These are phyloP conservation scores for Tylopilus balloui DNA, from an alignment of 768 basidiomycete genomes.

Conservation along the genomic window DNA sequence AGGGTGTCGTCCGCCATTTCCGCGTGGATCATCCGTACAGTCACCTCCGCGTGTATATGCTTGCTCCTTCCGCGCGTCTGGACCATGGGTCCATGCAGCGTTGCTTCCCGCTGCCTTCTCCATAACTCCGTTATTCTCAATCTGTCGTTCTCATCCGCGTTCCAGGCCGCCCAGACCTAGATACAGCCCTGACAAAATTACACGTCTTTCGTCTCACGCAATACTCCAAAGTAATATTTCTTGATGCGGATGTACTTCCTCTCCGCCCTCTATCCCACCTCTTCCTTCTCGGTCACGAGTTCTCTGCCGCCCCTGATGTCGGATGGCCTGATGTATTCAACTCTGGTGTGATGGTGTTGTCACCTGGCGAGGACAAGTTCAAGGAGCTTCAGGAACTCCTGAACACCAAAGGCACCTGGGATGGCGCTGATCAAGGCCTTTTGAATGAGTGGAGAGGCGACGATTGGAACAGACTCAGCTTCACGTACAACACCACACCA, in stretches of 20 bases:
- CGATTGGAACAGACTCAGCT: constrained; percentile 92
- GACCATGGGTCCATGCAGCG: constrained; percentile 15
- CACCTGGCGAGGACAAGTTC: constrained; percentile 82
- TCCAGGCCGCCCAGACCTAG: constrained; percentile 89
- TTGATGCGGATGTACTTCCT: constrained; percentile 90
- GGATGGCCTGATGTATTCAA: constrained; percentile 99
- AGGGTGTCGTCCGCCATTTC: background rate
- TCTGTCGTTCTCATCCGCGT: constrained; percentile 13
- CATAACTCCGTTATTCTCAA: constrained; percentile 4
- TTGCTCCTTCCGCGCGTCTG: constrained; percentile 2
- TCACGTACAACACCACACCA: constrained; percentile 97
- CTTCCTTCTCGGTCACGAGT: constrained; percentile 76
- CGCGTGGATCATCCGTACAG: constrained; percentile 7
- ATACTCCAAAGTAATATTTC: constrained; percentile 82
- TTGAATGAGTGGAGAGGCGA: constrained; percentile 90
- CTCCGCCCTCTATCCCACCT: constrained; percentile 87
- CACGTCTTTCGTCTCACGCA: constrained; percentile 91
- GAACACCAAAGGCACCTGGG: constrained; percentile 82
- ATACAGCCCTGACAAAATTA: constrained; percentile 91
- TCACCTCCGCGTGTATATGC: constrained; percentile 7
- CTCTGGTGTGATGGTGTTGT: constrained; percentile 88
- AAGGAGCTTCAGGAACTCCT: constrained; percentile 64
- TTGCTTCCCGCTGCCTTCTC: constrained; percentile 17
- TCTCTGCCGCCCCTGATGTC: constrained; percentile 93
- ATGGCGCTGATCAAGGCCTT: constrained; percentile 97